A percentile compares a stretch with the other conserved stretches of the same genome.
phyloP scores from a whole-genome alignment of 768 basidiomycete species.

The Lactifluus pinguis region DNA sequence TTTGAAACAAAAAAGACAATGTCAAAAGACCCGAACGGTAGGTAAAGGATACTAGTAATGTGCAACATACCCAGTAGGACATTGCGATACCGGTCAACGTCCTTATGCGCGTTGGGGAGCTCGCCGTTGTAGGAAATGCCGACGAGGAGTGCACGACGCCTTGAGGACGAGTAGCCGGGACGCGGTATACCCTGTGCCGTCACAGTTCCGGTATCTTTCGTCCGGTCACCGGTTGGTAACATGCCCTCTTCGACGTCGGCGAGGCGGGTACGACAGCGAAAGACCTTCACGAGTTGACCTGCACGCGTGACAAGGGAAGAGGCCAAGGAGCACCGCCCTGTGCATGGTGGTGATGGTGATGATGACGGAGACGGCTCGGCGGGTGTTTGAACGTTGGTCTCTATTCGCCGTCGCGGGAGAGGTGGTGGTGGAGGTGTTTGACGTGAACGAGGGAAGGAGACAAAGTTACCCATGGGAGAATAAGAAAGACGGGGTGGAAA shows the following conservation, averaged over 20 bases:
- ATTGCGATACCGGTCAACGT: conserved; percentile 12
- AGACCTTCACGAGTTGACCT: not conserved
- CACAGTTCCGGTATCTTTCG: not conserved
- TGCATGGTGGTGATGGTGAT: not conserved
- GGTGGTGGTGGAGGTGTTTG: not conserved
- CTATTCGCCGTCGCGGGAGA: not conserved
- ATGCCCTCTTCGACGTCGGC: not conserved
- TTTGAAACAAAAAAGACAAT: too few relatives aligned
- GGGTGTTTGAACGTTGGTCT: not conserved
- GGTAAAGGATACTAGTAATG: too few relatives aligned
- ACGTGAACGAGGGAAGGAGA: not conserved
- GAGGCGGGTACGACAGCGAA: not conserved
- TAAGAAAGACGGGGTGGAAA: not conserved
- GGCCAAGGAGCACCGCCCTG: not conserved
- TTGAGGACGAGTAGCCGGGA: not conserved
- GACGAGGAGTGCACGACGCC: conserved; percentile 17
- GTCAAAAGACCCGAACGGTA: too few relatives aligned
- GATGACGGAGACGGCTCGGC: not conserved
- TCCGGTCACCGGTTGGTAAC: too few relatives aligned
- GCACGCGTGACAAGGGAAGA: not conserved
- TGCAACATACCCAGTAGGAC: conserved; percentile 6
- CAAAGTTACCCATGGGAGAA: conserved; percentile 8
- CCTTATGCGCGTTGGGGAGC: conserved; percentile 17
- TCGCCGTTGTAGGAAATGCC: conserved; percentile 17
- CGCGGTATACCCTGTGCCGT: not conserved